phyloP scores from a whole-genome alignment of 345 rosid genomes.

The Carallia pectinifolia region DNA sequence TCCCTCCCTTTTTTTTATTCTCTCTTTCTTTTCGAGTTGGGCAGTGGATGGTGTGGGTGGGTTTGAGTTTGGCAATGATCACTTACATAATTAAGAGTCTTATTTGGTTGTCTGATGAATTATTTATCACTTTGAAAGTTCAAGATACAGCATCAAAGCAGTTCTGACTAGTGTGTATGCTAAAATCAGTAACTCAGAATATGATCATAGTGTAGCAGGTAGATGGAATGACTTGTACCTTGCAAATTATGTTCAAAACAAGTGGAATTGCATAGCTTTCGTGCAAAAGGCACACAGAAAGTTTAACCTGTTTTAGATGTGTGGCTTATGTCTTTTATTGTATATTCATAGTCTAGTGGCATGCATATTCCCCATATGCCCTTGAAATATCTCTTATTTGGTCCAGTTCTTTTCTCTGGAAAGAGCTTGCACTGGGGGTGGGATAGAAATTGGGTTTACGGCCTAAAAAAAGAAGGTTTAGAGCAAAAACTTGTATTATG shows the following conservation, averaged over 20 bases:
- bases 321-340: slow-evolving; percentile 6
- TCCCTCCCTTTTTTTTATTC: background rate
- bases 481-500: background rate
- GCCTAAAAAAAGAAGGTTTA: background rate
- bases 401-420: background rate
- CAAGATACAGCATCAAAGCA: too few relatives aligned
- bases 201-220: background rate
- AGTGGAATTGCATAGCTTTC: background rate
- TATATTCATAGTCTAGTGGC: background rate
- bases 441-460: background rate
- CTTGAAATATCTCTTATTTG: background rate
- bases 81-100: background rate
- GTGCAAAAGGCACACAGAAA: too few relatives aligned
- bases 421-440: slow-evolving; percentile 2
- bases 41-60: background rate
- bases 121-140: too few relatives aligned
- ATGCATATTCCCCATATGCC: background rate
- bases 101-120: too few relatives aligned
- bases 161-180: too few relatives aligned
- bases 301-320: slow-evolving; percentile 3
- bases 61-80: background rate
- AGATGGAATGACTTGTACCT: background rate
- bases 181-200: background rate
- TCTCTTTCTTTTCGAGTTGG: background rate
- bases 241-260: background rate